phyloP scores from a whole-genome alignment of 169 alveolate genomes.

The Eimeria falciformis region DNA sequence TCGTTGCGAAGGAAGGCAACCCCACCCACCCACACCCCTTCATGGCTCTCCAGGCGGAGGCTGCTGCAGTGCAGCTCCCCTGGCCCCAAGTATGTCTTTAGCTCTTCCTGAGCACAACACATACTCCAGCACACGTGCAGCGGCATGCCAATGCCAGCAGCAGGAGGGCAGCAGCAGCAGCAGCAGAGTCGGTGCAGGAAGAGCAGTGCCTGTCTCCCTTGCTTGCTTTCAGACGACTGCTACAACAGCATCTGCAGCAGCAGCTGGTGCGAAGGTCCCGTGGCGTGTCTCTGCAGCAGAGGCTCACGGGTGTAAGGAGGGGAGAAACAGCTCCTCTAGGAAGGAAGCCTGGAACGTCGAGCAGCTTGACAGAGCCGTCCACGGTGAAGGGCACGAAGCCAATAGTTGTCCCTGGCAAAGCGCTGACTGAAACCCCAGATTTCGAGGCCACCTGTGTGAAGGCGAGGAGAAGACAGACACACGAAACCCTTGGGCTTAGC shows the following conservation, averaged over 20 bases:
- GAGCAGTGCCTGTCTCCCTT: background rate
- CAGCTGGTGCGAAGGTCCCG: background rate
- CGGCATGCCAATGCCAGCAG: background rate
- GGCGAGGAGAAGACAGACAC: background rate
- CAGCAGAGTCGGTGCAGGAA: background rate
- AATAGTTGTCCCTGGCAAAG: background rate
- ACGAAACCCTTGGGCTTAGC: background rate
- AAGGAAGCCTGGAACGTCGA: background rate
- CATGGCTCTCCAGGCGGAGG: background rate
- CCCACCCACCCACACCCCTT: background rate
- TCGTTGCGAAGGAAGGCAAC: background rate
- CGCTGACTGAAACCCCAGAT: background rate
- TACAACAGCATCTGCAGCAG: background rate
- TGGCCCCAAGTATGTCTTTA: background rate
- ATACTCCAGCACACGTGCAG: background rate
- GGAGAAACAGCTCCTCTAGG: background rate
- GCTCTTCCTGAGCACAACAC: background rate
- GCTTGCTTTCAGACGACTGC: background rate
- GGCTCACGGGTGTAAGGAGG: background rate
- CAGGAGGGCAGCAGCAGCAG: background rate
- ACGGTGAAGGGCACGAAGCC: background rate
- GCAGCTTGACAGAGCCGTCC: background rate
- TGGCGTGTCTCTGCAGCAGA: background rate
- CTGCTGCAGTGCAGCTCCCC: slow-evolving; percentile 19
- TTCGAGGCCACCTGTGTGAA: background rate